These are phyloP conservation scores for Amylocarpus encephaloides DNA, from an alignment of 2,329 filamentous ascomycete species.

Conservation along the genomic window DNA sequence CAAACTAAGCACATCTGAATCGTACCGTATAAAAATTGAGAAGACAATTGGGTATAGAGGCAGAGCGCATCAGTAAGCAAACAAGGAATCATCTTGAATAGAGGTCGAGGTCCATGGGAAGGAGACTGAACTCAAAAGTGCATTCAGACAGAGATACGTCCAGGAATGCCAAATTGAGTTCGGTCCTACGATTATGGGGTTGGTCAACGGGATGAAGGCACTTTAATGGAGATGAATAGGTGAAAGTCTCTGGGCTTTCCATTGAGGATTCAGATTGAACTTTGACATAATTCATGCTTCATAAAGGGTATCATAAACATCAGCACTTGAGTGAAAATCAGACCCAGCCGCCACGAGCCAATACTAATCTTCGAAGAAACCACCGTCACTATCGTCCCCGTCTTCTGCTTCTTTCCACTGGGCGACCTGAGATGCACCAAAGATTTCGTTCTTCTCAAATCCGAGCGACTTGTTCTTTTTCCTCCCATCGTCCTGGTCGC, in stretches of 20 bases:
- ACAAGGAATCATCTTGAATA: no score
- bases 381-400: slow-evolving; percentile 47
- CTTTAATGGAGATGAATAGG: not conserved
- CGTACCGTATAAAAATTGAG: no score
- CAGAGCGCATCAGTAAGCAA: no score
- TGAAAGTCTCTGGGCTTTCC: not conserved
- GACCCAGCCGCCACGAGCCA: not conserved
- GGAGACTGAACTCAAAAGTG: no score
- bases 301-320: slow-evolving; percentile 16
- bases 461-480: slow-evolving; percentile 25
- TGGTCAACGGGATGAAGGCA: not conserved
- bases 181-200: no score
- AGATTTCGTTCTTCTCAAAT: slow-evolving; percentile 26
- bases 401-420: slow-evolving; percentile 21
- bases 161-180: not conserved
- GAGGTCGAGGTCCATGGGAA: no score
- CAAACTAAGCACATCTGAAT: no score
- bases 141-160: no score
- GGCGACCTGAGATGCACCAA: slow-evolving; percentile 22
- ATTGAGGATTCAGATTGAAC: not conserved
- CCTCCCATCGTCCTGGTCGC: slow-evolving; percentile 14
- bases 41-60: no score
- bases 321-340: not conserved
- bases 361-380: slow-evolving; percentile 47
- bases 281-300: slow-evolving; percentile 4